Percentiles rank a stretch among this genome's conserved stretches.
These are phyloP conservation scores for Diphasiastrum complanatum DNA, from an alignment of 83 land plant species.

Conservation along the genomic window DNA sequence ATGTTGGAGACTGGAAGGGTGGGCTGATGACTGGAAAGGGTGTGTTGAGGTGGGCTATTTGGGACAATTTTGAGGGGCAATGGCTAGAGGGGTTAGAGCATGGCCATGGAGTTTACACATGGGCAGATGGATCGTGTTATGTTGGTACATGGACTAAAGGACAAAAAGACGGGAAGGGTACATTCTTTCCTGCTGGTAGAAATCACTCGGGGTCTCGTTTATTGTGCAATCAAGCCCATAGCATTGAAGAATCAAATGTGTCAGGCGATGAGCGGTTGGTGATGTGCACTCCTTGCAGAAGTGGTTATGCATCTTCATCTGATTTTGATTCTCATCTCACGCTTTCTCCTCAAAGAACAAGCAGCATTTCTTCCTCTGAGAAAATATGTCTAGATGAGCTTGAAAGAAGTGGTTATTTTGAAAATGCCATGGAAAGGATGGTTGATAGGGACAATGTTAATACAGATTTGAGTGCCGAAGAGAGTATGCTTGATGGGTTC, in stretches of 20 bases:
- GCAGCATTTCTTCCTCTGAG: neutral
- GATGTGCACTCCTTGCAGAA: constrained; percentile 3
- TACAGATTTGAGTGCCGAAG: neutral
- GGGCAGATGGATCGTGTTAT: constrained; percentile 24
- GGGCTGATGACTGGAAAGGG: constrained; percentile 24
- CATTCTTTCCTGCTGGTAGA: constrained; percentile 18
- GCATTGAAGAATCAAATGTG: neutral
- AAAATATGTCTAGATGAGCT: neutral
- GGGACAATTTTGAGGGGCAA: constrained; percentile 17
- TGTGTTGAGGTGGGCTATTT: constrained; percentile 15
- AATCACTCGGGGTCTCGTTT: neutral
- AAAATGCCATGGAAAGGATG: neutral
- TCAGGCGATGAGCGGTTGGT: neutral
- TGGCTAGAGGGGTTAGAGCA: constrained; percentile 23
- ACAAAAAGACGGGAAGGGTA: constrained; percentile 22
- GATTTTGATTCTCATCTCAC: neutral
- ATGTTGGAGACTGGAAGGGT: constrained; percentile 17
- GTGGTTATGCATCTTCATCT: neutral
- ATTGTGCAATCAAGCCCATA: neutral
- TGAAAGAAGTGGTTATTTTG: constrained; percentile 8
- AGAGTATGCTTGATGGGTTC: neutral
- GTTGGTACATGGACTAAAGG: constrained; percentile 25
- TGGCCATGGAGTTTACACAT: constrained; percentile 21
- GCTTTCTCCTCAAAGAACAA: neutral
- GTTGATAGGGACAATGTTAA: neutral